Evolutionary conservation across 1,139 yeast genomes (phyloP).

Genomic region (Hansenula lynferdii): DNA sequence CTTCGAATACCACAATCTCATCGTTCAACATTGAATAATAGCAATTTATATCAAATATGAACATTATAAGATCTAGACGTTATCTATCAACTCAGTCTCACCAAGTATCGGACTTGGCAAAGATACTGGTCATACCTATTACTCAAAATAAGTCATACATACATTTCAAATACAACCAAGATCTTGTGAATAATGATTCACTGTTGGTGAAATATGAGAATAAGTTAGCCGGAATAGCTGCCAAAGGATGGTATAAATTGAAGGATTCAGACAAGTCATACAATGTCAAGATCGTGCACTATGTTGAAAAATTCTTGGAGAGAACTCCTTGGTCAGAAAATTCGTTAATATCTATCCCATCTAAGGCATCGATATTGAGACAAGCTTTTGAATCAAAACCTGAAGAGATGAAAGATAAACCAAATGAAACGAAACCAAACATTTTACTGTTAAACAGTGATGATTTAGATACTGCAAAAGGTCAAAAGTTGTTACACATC

Average conservation of each 20-base stretch:
- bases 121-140: constrained; percentile 48
- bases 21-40: too few relatives aligned
- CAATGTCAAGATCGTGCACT: constrained; percentile 37
- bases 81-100: neutral
- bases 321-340: constrained; percentile 49
- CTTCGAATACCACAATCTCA: too few relatives aligned
- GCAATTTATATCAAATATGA: neutral
- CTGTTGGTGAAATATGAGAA: constrained; percentile 27
- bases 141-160: constrained; percentile 51
- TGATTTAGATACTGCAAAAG: neutral
- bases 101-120: constrained; percentile 11
- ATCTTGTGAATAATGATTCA: constrained; percentile 27
- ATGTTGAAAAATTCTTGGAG: constrained; percentile 36
- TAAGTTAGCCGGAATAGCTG: constrained; percentile 41
- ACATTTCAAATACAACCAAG: constrained; percentile 51
- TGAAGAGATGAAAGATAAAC: constrained; percentile 4
- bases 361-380: constrained; percentile 25
- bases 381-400: constrained; percentile 10
- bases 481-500: constrained; percentile 8
- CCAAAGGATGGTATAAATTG: constrained; percentile 41
- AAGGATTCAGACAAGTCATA: constrained; percentile 34
- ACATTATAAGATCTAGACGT: neutral
- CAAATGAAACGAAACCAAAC: neutral
- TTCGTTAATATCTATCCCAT: constrained; percentile 45
- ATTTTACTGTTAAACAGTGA: constrained; percentile 2